phyloP scores from a whole-genome alignment of 139 green algal species.

The Pleodorina starrii region DNA sequence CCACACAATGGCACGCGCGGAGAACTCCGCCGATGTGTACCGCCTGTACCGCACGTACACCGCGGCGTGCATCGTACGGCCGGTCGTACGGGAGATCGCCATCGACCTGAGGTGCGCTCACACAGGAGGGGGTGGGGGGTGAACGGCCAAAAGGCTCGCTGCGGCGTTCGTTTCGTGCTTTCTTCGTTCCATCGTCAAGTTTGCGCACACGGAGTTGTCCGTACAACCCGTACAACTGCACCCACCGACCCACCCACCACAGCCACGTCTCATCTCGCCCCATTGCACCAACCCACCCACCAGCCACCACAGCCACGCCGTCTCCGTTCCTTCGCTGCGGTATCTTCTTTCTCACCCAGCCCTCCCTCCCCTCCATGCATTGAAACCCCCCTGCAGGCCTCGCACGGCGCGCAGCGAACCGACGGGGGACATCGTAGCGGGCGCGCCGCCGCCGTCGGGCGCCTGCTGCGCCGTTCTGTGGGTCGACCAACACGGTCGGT shows the following conservation, averaged over 20 bases:
- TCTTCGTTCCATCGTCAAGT: too few relatives aligned
- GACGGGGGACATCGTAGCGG: background rate
- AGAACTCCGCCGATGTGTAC: background rate
- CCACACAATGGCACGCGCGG: background rate
- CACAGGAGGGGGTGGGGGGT: too few relatives aligned
- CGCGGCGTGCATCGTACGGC: background rate
- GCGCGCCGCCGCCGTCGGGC: background rate
- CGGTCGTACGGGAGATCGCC: background rate
- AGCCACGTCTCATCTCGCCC: too few relatives aligned
- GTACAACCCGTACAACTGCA: too few relatives aligned
- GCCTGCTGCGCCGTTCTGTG: constrained; percentile 4
- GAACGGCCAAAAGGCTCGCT: too few relatives aligned
- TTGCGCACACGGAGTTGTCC: too few relatives aligned
- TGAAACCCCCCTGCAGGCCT: background rate
- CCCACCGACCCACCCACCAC: too few relatives aligned
- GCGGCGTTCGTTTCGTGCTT: too few relatives aligned
- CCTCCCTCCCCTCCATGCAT: background rate
- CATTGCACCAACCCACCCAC: too few relatives aligned
- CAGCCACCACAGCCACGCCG: too few relatives aligned
- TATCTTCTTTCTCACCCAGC: background rate
- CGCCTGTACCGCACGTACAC: background rate
- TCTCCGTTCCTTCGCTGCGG: too few relatives aligned
- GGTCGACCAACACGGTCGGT: constrained; percentile 25
- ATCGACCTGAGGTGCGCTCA: constrained; percentile 3
- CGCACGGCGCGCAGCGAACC: background rate